These are phyloP conservation scores for Castanospermum australe DNA, from an alignment of 306 rosid species.

Conservation along the genomic window DNA sequence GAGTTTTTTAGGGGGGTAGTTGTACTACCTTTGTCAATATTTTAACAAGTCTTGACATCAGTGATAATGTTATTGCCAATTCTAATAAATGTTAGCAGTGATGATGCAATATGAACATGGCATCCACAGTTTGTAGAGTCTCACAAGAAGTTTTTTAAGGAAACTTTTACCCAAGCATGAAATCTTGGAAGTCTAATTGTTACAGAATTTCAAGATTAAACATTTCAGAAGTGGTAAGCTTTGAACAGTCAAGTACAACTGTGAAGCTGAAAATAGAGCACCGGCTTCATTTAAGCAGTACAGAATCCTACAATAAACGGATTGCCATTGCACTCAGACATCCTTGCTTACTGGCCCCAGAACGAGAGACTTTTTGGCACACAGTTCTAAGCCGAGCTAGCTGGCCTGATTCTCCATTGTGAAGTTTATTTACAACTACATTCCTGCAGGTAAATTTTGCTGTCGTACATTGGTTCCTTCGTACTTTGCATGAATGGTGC, in stretches of 20 bases:
- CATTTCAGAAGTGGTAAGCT: background rate
- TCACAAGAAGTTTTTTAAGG: background rate
- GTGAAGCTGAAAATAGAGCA: background rate
- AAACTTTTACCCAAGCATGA: background rate
- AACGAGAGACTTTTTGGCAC: background rate
- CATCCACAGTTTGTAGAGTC: background rate
- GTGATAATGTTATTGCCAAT: background rate
- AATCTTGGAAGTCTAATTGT: background rate
- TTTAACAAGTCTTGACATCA: background rate
- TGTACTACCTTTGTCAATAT: background rate
- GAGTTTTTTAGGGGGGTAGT: background rate
- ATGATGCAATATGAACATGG: background rate
- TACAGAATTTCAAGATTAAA: background rate
- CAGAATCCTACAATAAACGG: background rate
- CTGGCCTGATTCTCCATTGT: constrained; percentile 1
- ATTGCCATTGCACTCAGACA: background rate
- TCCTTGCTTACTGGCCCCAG: constrained; percentile 12
- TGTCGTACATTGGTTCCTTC: constrained; percentile 18
- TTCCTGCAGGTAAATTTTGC: constrained; percentile 20
- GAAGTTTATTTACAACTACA: constrained; percentile 16
- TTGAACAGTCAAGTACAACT: background rate
- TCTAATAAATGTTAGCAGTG: background rate
- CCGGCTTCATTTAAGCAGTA: background rate
- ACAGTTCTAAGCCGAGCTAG: background rate
- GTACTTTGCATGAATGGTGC: constrained; percentile 42